phyloP scores from a whole-genome alignment of 2,329 filamentous ascomycete species.

The Capronia coronata region DNA sequence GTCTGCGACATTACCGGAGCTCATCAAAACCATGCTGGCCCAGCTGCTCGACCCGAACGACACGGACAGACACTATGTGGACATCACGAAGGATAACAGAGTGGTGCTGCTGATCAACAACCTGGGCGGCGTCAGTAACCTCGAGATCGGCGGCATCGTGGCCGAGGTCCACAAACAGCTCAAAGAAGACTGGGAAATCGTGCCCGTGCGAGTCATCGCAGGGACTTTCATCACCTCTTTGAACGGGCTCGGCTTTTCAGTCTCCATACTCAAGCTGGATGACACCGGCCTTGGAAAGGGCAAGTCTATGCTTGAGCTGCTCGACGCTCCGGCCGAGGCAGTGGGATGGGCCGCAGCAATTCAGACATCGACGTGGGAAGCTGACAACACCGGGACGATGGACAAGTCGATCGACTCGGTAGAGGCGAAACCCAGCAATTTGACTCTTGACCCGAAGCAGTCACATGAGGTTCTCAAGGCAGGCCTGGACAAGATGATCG shows the following conservation, averaged over 20 bases:
- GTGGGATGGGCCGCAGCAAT: constrained; percentile 61
- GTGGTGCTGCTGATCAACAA: constrained; percentile 64
- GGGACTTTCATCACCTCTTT: constrained; percentile 67
- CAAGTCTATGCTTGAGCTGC: constrained; percentile 55
- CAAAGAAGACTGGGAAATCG: constrained; percentile 52
- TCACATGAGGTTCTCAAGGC: constrained; percentile 49
- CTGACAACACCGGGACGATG: constrained; percentile 38
- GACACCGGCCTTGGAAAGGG: constrained; percentile 52
- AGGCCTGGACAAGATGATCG: constrained; percentile 55
- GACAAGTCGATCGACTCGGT: constrained; percentile 36
- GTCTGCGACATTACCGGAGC: constrained; percentile 43
- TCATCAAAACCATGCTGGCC: constrained; percentile 57
- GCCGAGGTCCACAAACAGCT: constrained; percentile 60
- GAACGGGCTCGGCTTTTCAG: constrained; percentile 65
- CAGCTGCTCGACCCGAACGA: constrained; percentile 59
- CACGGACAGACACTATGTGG: constrained; percentile 57
- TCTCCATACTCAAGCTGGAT: constrained; percentile 57
- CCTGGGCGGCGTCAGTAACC: constrained; percentile 59
- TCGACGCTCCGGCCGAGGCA: constrained; percentile 62
- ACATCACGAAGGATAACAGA: constrained; percentile 51
- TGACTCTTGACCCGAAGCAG: constrained; percentile 47
- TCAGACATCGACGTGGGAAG: constrained; percentile 53
- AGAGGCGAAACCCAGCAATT: constrained; percentile 47
- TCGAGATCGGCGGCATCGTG: constrained; percentile 62
- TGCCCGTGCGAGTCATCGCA: constrained; percentile 55